A percentile compares a stretch with the other conserved stretches of the same genome.
Conservation (phyloP, 768 basidiomycete genomes). For the Trametes villosa region DNA sequence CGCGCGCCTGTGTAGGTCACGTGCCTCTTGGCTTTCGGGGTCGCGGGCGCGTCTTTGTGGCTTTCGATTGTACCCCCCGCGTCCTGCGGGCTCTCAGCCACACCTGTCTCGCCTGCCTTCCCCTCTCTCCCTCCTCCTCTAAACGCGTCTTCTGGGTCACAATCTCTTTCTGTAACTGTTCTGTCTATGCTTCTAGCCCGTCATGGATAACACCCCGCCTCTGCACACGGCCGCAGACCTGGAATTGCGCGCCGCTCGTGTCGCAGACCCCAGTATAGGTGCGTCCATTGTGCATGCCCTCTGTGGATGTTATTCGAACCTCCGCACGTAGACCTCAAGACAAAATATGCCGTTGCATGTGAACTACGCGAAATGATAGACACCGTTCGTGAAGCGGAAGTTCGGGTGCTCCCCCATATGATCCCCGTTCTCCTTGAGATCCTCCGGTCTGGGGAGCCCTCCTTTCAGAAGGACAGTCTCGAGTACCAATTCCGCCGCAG, state of each 20-base stretch:
- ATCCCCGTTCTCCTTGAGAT: conserved; percentile 76
- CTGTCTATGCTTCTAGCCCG: conserved; percentile 16
- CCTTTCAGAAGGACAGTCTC: conserved; percentile 64
- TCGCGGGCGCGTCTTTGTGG: conserved; percentile 20
- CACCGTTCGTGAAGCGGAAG: conserved; percentile 73
- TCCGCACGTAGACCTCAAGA: conserved; percentile 59
- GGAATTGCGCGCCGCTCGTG: conserved; percentile 70
- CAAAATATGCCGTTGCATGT: conserved; percentile 69
- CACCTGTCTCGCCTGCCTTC: neutral
- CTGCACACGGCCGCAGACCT: conserved; percentile 59
- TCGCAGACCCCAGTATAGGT: conserved; percentile 80
- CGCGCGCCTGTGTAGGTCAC: neutral
- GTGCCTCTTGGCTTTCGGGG: conserved; percentile 9
- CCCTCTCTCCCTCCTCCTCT: neutral
- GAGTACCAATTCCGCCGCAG: conserved; percentile 87
- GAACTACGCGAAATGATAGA: conserved; percentile 86
- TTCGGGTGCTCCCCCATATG: conserved; percentile 70
- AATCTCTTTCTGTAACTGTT: too few species aligned
- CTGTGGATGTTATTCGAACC: neutral
- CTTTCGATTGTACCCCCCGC: conserved; percentile 21
- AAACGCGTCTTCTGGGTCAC: neutral
- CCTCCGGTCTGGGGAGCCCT: conserved; percentile 67
- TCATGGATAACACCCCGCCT: conserved; percentile 50
- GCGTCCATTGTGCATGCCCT: conserved; percentile 28
- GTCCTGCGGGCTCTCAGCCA: conserved; percentile 22